A percentile compares a stretch with the other conserved stretches of the same genome.
These are phyloP conservation scores for Nannochloris sp. DNA, from an alignment of 139 green algal species.

Conservation along the genomic window DNA sequence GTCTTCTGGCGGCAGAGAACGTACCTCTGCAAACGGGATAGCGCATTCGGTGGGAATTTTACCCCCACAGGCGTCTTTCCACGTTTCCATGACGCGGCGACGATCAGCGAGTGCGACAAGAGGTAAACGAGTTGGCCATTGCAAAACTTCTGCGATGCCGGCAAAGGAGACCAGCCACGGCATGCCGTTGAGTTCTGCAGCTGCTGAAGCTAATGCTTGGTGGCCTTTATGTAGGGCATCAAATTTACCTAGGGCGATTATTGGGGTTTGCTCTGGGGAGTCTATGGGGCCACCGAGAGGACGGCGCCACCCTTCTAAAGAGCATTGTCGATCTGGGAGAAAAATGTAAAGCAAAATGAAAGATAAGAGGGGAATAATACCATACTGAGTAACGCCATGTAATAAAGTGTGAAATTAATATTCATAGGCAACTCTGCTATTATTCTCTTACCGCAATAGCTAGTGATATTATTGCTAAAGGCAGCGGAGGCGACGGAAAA, in stretches of 20 bases:
- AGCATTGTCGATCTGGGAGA: background rate
- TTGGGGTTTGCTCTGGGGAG: constrained; percentile 1
- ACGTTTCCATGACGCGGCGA: constrained; percentile 56
- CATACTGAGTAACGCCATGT: too few species aligned
- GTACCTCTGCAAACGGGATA: constrained; percentile 75
- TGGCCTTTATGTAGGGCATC: constrained; percentile 89
- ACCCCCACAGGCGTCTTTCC: constrained; percentile 41
- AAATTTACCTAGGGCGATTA: constrained; percentile 90
- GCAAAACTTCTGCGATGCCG: constrained; percentile 75
- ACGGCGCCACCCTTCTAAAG: background rate
- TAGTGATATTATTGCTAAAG: too few species aligned
- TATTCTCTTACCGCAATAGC: too few species aligned
- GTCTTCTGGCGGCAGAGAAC: constrained; percentile 56
- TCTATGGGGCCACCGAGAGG: background rate
- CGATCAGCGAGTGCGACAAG: constrained; percentile 71
- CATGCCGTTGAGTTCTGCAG: constrained; percentile 27
- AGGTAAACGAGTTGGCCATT: constrained; percentile 57
- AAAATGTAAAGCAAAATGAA: background rate
- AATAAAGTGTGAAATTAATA: too few species aligned
- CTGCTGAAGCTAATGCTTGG: constrained; percentile 47
- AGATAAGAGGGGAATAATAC: too few species aligned
- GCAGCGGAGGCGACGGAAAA: too few species aligned
- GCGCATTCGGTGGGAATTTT: constrained; percentile 47
- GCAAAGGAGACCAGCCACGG: constrained; percentile 77
- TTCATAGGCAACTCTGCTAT: too few species aligned